Percentiles rank a stretch among this genome's conserved stretches.
Evolutionary conservation across 805 yeast species (phyloP).

Genomic region (Candida boleticola): DNA sequence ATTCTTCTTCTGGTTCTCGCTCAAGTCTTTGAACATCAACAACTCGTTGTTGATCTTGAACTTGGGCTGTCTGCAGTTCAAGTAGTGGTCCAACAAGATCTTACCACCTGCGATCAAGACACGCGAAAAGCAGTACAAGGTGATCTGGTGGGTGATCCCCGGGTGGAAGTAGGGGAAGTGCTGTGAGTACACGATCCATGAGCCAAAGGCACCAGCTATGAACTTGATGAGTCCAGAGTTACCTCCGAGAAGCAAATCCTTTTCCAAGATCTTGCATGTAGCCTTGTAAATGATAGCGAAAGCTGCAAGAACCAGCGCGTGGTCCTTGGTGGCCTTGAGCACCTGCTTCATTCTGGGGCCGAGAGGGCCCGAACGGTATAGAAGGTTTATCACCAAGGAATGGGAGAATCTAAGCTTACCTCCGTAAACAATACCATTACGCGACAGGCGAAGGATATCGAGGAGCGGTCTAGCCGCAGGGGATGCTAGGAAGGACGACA

Average conservation of each 20-base stretch:
- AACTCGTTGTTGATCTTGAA: constrained; percentile 18
- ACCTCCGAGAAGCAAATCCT: constrained; percentile 34
- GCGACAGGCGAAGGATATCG: constrained; percentile 34
- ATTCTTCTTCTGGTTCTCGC: constrained; percentile 30
- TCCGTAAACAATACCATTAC: constrained; percentile 58
- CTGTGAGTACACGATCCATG: constrained; percentile 45
- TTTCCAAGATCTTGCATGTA: constrained; percentile 25
- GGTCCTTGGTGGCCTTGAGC: constrained; percentile 51
- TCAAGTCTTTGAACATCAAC: constrained; percentile 25
- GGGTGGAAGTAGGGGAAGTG: constrained; percentile 43
- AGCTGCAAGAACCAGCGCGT: constrained; percentile 53
- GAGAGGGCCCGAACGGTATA: constrained; percentile 53
- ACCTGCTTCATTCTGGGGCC: constrained; percentile 46
- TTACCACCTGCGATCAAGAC: constrained; percentile 63
- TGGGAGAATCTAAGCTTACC: constrained; percentile 62
- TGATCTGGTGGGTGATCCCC: constrained; percentile 67
- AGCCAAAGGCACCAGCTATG: constrained; percentile 39
- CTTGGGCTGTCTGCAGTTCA: constrained; percentile 35
- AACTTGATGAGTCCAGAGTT: constrained; percentile 28
- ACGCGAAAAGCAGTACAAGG: constrained; percentile 69
- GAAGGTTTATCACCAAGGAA: constrained; percentile 58
- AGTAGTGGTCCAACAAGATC: constrained; percentile 40
- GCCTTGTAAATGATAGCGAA: constrained; percentile 56
- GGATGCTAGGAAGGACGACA: constrained; percentile 12
- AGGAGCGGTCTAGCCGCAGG: constrained; percentile 21